Conservation (phyloP, 345 rosid genomes). For the Eucalyptus melliodora region DNA sequence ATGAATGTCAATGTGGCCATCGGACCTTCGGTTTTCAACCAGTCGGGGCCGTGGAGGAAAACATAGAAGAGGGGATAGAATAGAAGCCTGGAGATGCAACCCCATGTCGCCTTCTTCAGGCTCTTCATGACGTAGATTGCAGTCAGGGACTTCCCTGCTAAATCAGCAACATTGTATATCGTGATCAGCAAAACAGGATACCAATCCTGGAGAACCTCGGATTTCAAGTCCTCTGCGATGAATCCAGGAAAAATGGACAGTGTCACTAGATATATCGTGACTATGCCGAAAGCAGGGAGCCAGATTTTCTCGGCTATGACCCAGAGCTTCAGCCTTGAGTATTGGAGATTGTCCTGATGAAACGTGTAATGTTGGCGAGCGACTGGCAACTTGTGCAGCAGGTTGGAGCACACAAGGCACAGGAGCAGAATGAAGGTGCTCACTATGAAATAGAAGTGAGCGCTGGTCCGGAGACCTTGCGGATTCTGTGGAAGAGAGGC, state of each 20-base stretch:
- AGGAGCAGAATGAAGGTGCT: constrained; percentile 42
- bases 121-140: constrained; percentile 44
- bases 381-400: constrained; percentile 59
- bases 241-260: constrained; percentile 85
- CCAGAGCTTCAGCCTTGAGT: constrained; percentile 25
- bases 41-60: constrained; percentile 67
- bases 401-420: constrained; percentile 55
- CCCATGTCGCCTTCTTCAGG: constrained; percentile 57
- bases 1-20: constrained; percentile 50
- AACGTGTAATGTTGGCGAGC: constrained; percentile 39
- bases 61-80: constrained; percentile 71
- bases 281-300: constrained; percentile 48
- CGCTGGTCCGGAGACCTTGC: constrained; percentile 58
- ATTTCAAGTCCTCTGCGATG: constrained; percentile 53
- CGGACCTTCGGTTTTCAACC: constrained; percentile 69
- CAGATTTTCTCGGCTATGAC: constrained; percentile 36
- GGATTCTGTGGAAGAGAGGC: constrained; percentile 71
- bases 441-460: constrained; percentile 71
- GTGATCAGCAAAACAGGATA: constrained; percentile 76
- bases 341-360: constrained; percentile 5
- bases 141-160: constrained; percentile 65
- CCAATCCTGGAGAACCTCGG: constrained; percentile 54
- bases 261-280: constrained; percentile 57
- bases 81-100: constrained; percentile 42
- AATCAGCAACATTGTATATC: constrained; percentile 61